A percentile compares a stretch with the other conserved stretches of the same genome.
These are phyloP conservation scores for Xylariaceae sp. DNA, from an alignment of 2,329 filamentous ascomycete species.

Conservation along the genomic window DNA sequence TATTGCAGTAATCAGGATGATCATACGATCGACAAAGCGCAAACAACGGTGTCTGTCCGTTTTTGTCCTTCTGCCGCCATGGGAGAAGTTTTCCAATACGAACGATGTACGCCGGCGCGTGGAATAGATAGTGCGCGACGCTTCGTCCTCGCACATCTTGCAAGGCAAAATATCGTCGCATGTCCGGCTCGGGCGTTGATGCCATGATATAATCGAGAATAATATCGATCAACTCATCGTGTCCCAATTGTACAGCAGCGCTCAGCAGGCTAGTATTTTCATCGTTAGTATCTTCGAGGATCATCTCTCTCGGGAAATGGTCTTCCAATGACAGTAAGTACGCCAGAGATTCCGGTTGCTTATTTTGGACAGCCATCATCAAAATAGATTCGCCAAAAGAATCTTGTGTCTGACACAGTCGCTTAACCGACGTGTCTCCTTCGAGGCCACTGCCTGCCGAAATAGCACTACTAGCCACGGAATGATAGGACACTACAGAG, in stretches of 20 bases:
- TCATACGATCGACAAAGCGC: constrained; percentile 94
- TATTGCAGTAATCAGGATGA: constrained; percentile 75
- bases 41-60: constrained; percentile 96
- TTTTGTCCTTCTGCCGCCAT: constrained; percentile 89
- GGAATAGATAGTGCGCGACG: constrained; percentile 92
- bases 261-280: constrained; percentile 86
- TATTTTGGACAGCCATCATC: constrained; percentile 78
- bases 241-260: constrained; percentile 81
- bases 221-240: constrained; percentile 67
- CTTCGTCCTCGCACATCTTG: constrained; percentile 85
- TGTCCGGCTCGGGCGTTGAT: constrained; percentile 47
- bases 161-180: constrained; percentile 63
- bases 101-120: constrained; percentile 74
- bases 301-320: constrained; percentile 64
- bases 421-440: constrained; percentile 80
- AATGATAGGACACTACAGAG: constrained; percentile 78
- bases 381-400: constrained; percentile 73
- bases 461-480: constrained; percentile 70
- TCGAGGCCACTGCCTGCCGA: constrained; percentile 70
- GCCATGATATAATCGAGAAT: constrained; percentile 66
- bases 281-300: constrained; percentile 81
- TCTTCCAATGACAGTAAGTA: constrained; percentile 75
- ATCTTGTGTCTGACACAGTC: constrained; percentile 65
- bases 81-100: constrained; percentile 72
- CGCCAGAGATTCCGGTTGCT: constrained; percentile 63